phyloP scores from a whole-genome alignment of 495 filamentous ascomycete species.

The Penicillium goetzii region DNA sequence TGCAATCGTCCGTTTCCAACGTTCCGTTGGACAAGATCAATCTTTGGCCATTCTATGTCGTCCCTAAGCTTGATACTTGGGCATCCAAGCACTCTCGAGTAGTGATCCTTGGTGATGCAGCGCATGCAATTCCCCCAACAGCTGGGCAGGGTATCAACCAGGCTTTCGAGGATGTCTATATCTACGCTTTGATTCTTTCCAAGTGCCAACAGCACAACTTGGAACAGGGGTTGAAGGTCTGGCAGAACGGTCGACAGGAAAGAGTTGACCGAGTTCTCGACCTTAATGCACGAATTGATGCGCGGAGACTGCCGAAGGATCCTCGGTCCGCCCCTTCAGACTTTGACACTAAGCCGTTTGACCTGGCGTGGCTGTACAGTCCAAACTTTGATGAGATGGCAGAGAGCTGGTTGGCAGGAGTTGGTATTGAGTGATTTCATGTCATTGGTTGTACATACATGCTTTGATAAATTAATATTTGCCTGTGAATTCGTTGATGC shows the following conservation, averaged over 20 bases:
- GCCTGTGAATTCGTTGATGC: neutral
- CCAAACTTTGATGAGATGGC: slow-evolving; percentile 35
- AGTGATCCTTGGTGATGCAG: slow-evolving; percentile 50
- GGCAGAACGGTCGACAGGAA: slow-evolving; percentile 39
- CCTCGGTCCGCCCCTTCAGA: slow-evolving; percentile 19
- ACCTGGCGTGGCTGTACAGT: slow-evolving; percentile 40
- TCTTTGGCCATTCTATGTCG: slow-evolving; percentile 49
- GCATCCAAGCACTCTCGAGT: slow-evolving; percentile 36
- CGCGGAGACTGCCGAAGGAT: slow-evolving; percentile 35
- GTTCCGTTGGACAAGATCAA: slow-evolving; percentile 34
- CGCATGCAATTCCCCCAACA: slow-evolving; percentile 52
- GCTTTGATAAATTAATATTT: neutral
- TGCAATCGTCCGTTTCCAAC: slow-evolving; percentile 38
- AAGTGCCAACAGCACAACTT: slow-evolving; percentile 12
- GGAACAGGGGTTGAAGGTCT: slow-evolving; percentile 25
- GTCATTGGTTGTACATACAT: neutral
- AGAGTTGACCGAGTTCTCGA: slow-evolving; percentile 35
- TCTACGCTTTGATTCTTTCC: slow-evolving; percentile 25
- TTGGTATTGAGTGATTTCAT: neutral
- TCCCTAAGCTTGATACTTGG: slow-evolving; percentile 46
- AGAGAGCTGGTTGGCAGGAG: slow-evolving; percentile 26
- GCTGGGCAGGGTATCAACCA: slow-evolving; percentile 50
- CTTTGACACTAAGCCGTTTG: slow-evolving; percentile 38
- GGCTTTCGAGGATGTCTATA: slow-evolving; percentile 47
- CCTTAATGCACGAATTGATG: slow-evolving; percentile 39